Base-by-base conservation (phyloP, 345 rosid genomes). In the Dipteronia sinensis region DNA sequence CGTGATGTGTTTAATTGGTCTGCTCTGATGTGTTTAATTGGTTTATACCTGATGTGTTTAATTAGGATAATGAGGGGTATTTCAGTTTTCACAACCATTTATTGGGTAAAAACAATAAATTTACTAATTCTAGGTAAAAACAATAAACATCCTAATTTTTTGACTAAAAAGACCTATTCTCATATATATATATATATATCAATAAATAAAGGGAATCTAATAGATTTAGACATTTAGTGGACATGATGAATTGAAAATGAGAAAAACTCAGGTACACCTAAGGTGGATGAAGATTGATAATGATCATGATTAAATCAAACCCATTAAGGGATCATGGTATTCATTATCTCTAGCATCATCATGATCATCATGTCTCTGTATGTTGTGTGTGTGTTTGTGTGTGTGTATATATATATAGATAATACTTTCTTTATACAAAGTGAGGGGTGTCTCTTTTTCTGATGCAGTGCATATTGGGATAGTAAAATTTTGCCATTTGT, bases 381-480 rank as follows among this genome's bases (percentile, higher is more conserved):
- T 42, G 44, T 40, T 40, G 9, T 40, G 44, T 40, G 44, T 40
- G 3, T 47, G 3, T 47, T 2, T 11, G 1, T 49, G 10, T 3
- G 10, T 49, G 10, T 2, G 10, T 49, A 49, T 4, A 49, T 49
- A 49, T 0, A 49, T 47, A 47, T 12, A 53, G 15, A 51, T 12
- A 13, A 16, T 25, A 25, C 12, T 51, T 51, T 51, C 65, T 49
- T 51, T 49, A 65, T 65, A 29, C 63, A 64, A 75, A 65, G 65
- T 29, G 55, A 69, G 27, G 58, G 38, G 51, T 69, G 51, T 75
- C 64, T 51, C 10, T 22, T 23, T 65, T 65, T 75, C 27, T 51
- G 38, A 75, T 65, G 65, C 78, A 34, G 34, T 7, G 22, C 47
- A 47, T 47, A 25, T 44, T 74, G 77, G 70, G 47, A 64, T 64